phyloP scores from a whole-genome alignment of 2,329 filamentous ascomycete species.

The Claviceps sp. region DNA sequence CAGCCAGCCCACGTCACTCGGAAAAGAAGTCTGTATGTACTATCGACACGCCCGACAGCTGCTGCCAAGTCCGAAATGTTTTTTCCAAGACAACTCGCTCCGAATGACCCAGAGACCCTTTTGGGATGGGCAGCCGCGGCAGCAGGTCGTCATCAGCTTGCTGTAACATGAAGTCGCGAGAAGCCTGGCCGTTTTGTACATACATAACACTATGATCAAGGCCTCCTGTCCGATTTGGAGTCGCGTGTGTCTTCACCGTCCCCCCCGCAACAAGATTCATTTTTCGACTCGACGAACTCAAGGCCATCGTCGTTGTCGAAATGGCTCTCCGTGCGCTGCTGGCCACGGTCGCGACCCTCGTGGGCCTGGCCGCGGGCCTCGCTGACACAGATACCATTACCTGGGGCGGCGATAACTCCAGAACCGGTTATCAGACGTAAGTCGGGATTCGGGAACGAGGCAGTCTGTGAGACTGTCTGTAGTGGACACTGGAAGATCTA shows the following conservation, averaged over 20 bases:
- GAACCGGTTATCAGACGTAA: conserved; percentile 39
- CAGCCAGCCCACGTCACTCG: neutral
- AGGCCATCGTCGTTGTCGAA: conserved; percentile 7
- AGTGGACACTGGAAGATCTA: neutral
- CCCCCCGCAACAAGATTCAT: neutral
- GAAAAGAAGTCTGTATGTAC: neutral
- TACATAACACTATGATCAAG: neutral
- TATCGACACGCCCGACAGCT: neutral
- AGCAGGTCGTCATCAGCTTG: neutral
- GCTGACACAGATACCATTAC: conserved; percentile 42
- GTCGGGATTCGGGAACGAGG: conserved; percentile 7
- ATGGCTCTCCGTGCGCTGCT: conserved; percentile 16
- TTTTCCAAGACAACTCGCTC: neutral
- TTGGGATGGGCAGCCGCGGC: neutral
- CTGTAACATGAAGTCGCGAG: neutral
- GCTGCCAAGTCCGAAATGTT: neutral
- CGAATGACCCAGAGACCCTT: neutral
- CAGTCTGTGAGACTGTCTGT: neutral
- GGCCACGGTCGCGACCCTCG: conserved; percentile 20
- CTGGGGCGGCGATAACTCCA: conserved; percentile 43
- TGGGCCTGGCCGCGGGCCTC: conserved; percentile 21
- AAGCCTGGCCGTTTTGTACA: neutral
- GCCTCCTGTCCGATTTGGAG: neutral
- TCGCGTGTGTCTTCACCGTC: neutral
- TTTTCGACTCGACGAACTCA: neutral